Percentiles rank a stretch among this genome's conserved stretches.
Evolutionary conservation across 495 filamentous ascomycete species (phyloP).

Genomic region (Hypoxylon intermedium): DNA sequence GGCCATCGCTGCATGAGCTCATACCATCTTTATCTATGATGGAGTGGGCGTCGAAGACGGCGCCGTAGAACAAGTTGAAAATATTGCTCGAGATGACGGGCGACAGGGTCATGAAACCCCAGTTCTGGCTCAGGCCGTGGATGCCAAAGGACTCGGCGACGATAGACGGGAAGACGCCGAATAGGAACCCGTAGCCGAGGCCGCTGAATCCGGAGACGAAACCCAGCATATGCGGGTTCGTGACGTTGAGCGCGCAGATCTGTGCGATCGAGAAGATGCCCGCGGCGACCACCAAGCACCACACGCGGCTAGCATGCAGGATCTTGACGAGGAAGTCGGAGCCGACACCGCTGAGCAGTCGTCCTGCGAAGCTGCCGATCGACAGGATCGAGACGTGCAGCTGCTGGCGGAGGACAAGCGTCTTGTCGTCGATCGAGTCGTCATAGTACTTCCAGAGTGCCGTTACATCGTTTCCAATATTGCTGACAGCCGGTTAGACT

Average conservation of each 20-base stretch:
- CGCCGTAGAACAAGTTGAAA: constrained; percentile 89
- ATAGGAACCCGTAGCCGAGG: constrained; percentile 90
- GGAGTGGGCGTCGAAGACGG: constrained; percentile 81
- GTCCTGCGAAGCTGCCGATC: constrained; percentile 80
- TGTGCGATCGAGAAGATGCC: constrained; percentile 82
- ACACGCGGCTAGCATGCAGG: constrained; percentile 79
- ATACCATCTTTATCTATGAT: constrained; percentile 70
- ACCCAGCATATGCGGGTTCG: constrained; percentile 78
- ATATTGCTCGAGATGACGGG: constrained; percentile 86
- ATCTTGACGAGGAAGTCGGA: constrained; percentile 87
- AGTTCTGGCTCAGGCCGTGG: constrained; percentile 86
- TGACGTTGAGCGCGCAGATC: constrained; percentile 76
- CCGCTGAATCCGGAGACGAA: constrained; percentile 84
- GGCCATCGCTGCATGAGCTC: constrained; percentile 76
- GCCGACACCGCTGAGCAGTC: constrained; percentile 82
- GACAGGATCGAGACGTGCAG: constrained; percentile 95
- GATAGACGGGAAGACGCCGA: constrained; percentile 92
- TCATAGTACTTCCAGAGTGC: constrained; percentile 85
- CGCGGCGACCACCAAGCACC: constrained; percentile 83
- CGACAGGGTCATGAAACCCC: constrained; percentile 90
- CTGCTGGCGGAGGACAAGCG: constrained; percentile 83
- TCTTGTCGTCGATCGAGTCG: constrained; percentile 70
- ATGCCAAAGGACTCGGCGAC: constrained; percentile 92
- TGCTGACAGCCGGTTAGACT: constrained; percentile 64
- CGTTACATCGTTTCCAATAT: constrained; percentile 90